Evolutionary conservation across 1,284 basidiomycete genomes (phyloP), one percentile per base, ranked within the genome.

Genomic region (Coriolopsis trogii): DNA sequence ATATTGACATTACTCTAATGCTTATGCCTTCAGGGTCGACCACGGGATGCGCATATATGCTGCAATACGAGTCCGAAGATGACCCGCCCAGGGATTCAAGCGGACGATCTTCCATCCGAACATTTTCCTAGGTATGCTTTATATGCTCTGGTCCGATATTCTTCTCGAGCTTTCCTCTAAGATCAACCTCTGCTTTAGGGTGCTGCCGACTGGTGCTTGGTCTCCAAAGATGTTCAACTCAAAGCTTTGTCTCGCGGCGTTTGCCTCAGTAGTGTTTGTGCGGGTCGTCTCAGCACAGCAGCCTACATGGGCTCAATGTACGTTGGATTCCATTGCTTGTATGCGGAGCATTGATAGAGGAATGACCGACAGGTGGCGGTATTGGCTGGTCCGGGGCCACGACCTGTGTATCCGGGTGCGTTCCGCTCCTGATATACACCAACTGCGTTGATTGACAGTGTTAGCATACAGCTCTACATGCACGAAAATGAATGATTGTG

Each of bases 361-460:
- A 26, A 30, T 10, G 5, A 16, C 10, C 12, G 25, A 28, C 20
- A 65, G 68, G 76, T 53, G 76, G 75, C 34, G 74, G 75, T 2
- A 70, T 67, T 36, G 70, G 70, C 9, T 77, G 73, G 73, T 65
- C 70, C 7, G 76, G 76, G 21, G 40, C 58, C 29, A 75, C 71
- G 4, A 67, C 68, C 31, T 77, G 76, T 53, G 69, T 66, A 13
- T 52, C 71, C 29, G 73, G 77, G 72, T 67, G 67, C 25, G 71
- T 66, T n/a, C n/a, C n/a, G 38, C 58, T 60, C 50, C 58, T 51
- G 29, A 63, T 52, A 24, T 9, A 18, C 12, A 13, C 25, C 2
- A n/a, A 8, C 38, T 16, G 25, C 18, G 36, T 38, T n/a, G 47
- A 28, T 41, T 49, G 13, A 44, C 40, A 13, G 23, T 15, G 5